A percentile compares a stretch with the other conserved stretches of the same genome.
Evolutionary conservation across 2,329 filamentous ascomycete species (phyloP).

Genomic region (Camptophora hylomeconis): DNA sequence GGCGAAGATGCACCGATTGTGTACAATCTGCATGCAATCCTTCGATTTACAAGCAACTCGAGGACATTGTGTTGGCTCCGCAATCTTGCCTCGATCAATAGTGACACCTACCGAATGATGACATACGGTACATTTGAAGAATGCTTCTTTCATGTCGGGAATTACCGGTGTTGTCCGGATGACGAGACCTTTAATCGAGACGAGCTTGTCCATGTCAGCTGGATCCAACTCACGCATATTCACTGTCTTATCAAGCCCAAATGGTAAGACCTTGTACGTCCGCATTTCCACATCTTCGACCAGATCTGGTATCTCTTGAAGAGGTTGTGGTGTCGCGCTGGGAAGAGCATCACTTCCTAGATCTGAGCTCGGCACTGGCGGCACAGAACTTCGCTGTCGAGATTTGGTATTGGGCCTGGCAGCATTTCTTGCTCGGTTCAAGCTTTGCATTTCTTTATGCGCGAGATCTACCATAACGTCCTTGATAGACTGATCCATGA

Average conservation of each 20-base stretch:
- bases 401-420: conserved; percentile 30
- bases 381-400: conserved; percentile 55
- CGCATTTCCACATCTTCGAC: conserved; percentile 65
- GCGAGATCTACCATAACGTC: conserved; percentile 88
- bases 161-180: conserved; percentile 94
- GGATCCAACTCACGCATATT: conserved; percentile 93
- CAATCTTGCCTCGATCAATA: conserved; percentile 90
- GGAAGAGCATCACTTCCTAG: conserved; percentile 38
- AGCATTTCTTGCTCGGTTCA: conserved; percentile 45
- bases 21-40: conserved; percentile 97
- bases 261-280: conserved; percentile 77
- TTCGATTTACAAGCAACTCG: conserved; percentile 66
- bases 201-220: conserved; percentile 88
- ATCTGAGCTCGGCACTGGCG: conserved; percentile 70
- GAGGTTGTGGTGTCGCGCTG: conserved; percentile 42
- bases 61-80: conserved; percentile 82
- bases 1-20: conserved; percentile 87
- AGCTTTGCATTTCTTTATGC: conserved; percentile 60
- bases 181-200: conserved; percentile 89
- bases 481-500: conserved; percentile 91
- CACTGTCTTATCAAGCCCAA: conserved; percentile 71
- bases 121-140: conserved; percentile 91
- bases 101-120: conserved; percentile 82
- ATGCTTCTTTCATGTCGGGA: conserved; percentile 97
- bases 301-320: conserved; percentile 21